Evolutionary conservation across 495 filamentous ascomycete species (phyloP).

Genomic region (Penicillium taxi): DNA sequence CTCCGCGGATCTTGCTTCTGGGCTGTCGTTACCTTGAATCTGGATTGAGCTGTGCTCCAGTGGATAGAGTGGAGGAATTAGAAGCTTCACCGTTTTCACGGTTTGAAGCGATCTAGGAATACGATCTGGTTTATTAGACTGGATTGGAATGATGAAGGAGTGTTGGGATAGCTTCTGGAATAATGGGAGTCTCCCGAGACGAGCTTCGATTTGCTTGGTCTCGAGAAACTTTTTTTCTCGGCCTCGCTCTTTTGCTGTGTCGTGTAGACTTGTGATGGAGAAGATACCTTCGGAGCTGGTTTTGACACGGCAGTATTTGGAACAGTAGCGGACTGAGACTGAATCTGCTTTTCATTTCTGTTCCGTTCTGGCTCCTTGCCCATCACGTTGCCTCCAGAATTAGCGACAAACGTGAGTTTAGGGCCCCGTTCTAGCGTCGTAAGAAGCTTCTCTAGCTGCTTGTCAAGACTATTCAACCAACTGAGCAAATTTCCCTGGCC

Average conservation of each 20-base stretch:
- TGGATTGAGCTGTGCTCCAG: slow-evolving; percentile 60
- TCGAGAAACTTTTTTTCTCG: slow-evolving; percentile 57
- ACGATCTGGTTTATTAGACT: slow-evolving; percentile 52
- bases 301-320: slow-evolving; percentile 1
- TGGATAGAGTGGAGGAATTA: slow-evolving; percentile 67
- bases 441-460: slow-evolving; percentile 63
- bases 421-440: slow-evolving; percentile 63
- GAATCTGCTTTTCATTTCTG: not conserved
- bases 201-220: slow-evolving; percentile 66
- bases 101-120: slow-evolving; percentile 56
- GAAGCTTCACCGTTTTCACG: slow-evolving; percentile 57
- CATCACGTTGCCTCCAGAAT: slow-evolving; percentile 25
- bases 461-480: slow-evolving; percentile 66
- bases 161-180: slow-evolving; percentile 65
- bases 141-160: slow-evolving; percentile 64
- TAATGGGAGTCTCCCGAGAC: slow-evolving; percentile 59
- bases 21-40: slow-evolving; percentile 54
- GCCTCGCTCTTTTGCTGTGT: slow-evolving; percentile 53
- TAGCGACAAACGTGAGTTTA: slow-evolving; percentile 69
- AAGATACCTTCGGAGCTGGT: slow-evolving; percentile 17
- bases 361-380: slow-evolving; percentile 31
- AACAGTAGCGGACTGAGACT: slow-evolving; percentile 1
- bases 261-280: slow-evolving; percentile 37
- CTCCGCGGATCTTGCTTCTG: slow-evolving; percentile 54
- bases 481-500: slow-evolving; percentile 54